Evolutionary conservation across 371 early-diverging fungal genomes (phyloP), one percentile per base, ranked within the genome.

Genomic region (Rhizopus delemar): DNA sequence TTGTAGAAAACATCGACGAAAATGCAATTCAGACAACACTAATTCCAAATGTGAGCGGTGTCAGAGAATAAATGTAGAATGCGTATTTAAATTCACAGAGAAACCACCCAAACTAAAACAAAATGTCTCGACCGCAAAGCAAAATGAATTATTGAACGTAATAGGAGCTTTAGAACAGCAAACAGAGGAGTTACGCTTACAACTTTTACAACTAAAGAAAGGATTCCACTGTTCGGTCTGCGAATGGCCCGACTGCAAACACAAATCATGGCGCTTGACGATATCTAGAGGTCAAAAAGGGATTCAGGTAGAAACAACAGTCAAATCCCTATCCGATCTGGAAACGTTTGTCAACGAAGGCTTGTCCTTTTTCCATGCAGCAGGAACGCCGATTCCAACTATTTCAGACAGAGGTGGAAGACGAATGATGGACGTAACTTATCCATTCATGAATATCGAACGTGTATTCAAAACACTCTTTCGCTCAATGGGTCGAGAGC

Each of bases 31-130:
- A 32, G 5, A 5, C n/a, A 28, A 41, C 29, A 51, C 45, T 9
- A 48, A 53, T 13, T 11, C 45, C 0, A 55, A 9, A 28, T 64
- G 68, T 22, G 59, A 62, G 29, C 63, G 62, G 8, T 67, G 59
- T 46, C 29, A 51, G 12, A 51, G 61, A 68, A 64, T 36, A 59
- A 62, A 51, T 67, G 65, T 45, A 54, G 62, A 53, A 48, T 75
- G 66, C 38, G 48, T 64, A 36, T 59, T 39, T n/a, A 59, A 36
- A 51, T 3, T 45, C 3, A 59, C 55, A 6, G 64, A 64, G 22
- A 64, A 55, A 13, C 59, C 64, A 22, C 36, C 29, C 1, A 51
- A 36, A 12, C 3, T 16, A 22, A 64, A 54, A 12, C 49, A 48
- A 31, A 35, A 15, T 8, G 48, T 55, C 11, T 51, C 59, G 0